Evolutionary conservation across 1,284 basidiomycete genomes (phyloP).

Genomic region (Puccinia polysora): DNA sequence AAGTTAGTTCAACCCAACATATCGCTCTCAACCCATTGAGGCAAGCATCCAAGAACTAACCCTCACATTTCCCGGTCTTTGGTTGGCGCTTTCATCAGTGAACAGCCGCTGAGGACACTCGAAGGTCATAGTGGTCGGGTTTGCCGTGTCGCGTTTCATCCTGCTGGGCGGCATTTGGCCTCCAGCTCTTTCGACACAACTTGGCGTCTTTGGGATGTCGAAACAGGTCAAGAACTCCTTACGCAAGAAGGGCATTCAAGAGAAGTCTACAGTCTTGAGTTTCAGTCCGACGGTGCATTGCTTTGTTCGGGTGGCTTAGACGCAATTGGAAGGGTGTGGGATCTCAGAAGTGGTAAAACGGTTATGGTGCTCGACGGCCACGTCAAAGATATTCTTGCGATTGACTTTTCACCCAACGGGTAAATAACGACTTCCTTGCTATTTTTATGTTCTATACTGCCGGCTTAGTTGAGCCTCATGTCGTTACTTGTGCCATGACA

Average conservation of each 20-base stretch:
- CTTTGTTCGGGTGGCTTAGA: constrained; percentile 91
- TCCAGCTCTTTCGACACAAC: constrained; percentile 96
- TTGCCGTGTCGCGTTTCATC: constrained; percentile 90
- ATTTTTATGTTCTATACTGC: constrained; percentile 9
- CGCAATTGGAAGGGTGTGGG: constrained; percentile 95
- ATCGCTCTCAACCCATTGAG: not conserved
- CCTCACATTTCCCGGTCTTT: too few species aligned
- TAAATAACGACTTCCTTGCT: constrained; percentile 56
- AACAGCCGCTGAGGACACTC: constrained; percentile 72
- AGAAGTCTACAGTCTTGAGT: constrained; percentile 90
- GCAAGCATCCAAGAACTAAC: too few species aligned
- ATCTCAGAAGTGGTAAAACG: constrained; percentile 85
- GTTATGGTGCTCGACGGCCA: constrained; percentile 99
- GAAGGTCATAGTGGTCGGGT: constrained; percentile 86
- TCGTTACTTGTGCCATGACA: constrained; percentile 52
- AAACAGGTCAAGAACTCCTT: constrained; percentile 71
- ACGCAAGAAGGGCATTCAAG: constrained; percentile 96
- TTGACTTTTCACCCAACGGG: constrained; percentile 94
- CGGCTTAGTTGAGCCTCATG: constrained; percentile 20
- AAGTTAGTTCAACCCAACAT: constrained; percentile 17
- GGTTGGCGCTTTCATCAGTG: constrained; percentile 55
- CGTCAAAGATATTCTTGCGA: constrained; percentile 82
- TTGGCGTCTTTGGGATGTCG: constrained; percentile 96
- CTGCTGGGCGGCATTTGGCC: constrained; percentile 83
- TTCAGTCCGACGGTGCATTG: constrained; percentile 89